A percentile compares a stretch with the other conserved stretches of the same genome.
phyloP scores from a whole-genome alignment of 345 rosid genomes.

The Salix viminalis region DNA sequence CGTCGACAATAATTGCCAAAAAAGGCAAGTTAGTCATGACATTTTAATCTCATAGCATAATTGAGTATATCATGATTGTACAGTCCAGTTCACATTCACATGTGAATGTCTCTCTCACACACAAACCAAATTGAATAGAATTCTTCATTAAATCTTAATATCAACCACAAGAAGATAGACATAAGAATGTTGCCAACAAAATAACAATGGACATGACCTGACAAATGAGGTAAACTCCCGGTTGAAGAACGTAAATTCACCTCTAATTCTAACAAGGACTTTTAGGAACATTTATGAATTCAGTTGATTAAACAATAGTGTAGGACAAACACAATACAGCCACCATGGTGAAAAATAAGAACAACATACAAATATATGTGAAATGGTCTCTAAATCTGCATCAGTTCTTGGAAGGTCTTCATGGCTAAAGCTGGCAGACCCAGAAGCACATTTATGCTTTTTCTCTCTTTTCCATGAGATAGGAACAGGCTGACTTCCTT shows the following conservation, averaged over 20 bases:
- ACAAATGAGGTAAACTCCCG: background rate
- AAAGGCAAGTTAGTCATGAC: background rate
- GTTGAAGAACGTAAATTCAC: background rate
- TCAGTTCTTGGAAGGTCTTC: constrained; percentile 58
- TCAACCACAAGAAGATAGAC: background rate
- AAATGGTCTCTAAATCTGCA: constrained; percentile 34
- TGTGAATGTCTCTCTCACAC: background rate
- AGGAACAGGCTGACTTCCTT: constrained; percentile 84
- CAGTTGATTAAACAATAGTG: background rate
- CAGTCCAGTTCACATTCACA: background rate
- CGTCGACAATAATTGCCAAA: background rate
- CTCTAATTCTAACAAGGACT: background rate
- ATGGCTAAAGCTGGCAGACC: constrained; percentile 80
- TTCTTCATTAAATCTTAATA: background rate
- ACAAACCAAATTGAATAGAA: background rate
- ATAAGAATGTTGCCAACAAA: background rate
- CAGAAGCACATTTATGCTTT: constrained; percentile 76
- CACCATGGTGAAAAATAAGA: background rate
- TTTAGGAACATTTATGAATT: background rate
- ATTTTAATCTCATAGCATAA: background rate
- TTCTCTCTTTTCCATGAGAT: constrained; percentile 76
- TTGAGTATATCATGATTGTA: background rate
- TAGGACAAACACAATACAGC: background rate
- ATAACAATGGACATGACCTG: background rate
- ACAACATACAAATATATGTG: background rate